Evolutionary conservation across 176 grass and related monocot species (phyloP).

Genomic region (Aechmea fasciata): DNA sequence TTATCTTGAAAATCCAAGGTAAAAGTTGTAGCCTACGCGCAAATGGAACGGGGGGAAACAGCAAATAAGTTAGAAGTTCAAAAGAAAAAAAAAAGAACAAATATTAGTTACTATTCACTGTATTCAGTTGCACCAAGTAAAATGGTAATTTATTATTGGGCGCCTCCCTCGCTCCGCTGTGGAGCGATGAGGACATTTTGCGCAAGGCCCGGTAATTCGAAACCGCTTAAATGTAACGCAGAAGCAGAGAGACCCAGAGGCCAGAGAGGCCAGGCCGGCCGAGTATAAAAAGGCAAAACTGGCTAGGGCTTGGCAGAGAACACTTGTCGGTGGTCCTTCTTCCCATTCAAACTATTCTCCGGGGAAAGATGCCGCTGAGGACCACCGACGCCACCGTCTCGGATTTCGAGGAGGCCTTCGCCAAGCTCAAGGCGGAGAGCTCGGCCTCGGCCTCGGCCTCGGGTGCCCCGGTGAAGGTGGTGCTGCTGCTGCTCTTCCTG

Average conservation of each 20-base stretch:
- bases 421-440: conserved; percentile 20
- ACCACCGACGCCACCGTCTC: conserved; percentile 24
- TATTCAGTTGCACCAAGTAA: no score
- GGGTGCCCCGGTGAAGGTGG: not conserved
- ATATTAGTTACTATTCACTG: no score
- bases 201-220: not conserved
- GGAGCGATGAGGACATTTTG: not conserved
- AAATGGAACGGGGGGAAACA: no score
- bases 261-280: not conserved
- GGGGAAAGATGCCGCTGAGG: conserved; percentile 24
- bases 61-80: no score
- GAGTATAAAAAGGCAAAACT: not conserved
- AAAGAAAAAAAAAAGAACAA: no score
- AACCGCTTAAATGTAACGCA: not conserved
- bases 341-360: not conserved
- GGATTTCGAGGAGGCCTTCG: conserved; percentile 32
- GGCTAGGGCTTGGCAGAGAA: not conserved
- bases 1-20: no score
- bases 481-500: conserved; percentile 83
- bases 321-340: no score
- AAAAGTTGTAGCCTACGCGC: no score
- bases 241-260: not conserved
- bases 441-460: not conserved
- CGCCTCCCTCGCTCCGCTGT: no score
- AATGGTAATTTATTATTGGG: no score